A percentile compares a stretch with the other conserved stretches of the same genome.
Evolutionary conservation across 352 stramenopile genomes (phyloP).

Genomic region (Phytophthora citrophthora): DNA sequence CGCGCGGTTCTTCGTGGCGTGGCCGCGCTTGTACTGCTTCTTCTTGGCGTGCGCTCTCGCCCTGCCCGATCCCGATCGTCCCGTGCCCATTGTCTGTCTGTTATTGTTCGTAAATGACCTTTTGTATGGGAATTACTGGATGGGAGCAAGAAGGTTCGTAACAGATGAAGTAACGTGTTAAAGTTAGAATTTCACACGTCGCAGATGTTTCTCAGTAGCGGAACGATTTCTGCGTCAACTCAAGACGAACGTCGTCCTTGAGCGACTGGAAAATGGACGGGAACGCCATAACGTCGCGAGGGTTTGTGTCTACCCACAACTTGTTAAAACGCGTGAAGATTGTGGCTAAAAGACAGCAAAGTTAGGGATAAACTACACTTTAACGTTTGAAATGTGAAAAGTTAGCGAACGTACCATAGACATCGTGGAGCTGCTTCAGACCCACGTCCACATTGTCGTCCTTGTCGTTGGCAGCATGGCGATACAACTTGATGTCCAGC

Average conservation of each 20-base stretch:
- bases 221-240: slow-evolving; percentile 70
- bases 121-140: slow-evolving; percentile 27
- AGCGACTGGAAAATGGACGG: slow-evolving; percentile 83
- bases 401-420: slow-evolving; percentile 63
- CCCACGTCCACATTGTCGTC: slow-evolving; percentile 45
- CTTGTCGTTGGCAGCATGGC: slow-evolving; percentile 26
- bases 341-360: slow-evolving; percentile 38
- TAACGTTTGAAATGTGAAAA: not conserved
- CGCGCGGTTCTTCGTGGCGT: slow-evolving; percentile 81
- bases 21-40: slow-evolving; percentile 87
- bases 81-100: slow-evolving; percentile 29
- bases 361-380: slow-evolving; percentile 3
- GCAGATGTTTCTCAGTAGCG: slow-evolving; percentile 52
- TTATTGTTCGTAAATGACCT: not conserved
- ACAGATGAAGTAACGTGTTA: slow-evolving; percentile 20
- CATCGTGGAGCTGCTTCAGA: slow-evolving; percentile 64
- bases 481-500: slow-evolving; percentile 80
- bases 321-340: slow-evolving; percentile 88
- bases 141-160: slow-evolving; percentile 27
- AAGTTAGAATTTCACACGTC: slow-evolving; percentile 25
- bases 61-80: slow-evolving; percentile 59
- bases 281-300: slow-evolving; percentile 87
- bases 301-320: slow-evolving; percentile 83
- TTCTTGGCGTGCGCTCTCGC: slow-evolving; percentile 83
- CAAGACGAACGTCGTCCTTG: slow-evolving; percentile 67